Percentiles rank a stretch among this genome's conserved stretches.
phyloP scores from a whole-genome alignment of 2,329 filamentous ascomycete genomes.

The Zasmidium cellare region DNA sequence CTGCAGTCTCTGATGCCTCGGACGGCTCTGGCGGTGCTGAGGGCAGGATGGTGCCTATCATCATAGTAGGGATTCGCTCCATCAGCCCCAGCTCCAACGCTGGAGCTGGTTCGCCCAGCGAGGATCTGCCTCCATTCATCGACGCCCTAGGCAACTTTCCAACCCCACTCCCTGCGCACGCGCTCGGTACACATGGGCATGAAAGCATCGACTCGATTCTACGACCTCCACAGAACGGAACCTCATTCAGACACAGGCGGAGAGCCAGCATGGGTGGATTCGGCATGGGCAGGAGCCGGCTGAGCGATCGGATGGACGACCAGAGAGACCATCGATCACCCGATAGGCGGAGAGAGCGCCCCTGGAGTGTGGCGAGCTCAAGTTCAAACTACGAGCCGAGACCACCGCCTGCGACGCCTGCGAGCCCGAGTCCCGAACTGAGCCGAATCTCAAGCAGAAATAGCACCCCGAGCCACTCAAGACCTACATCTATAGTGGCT shows the following conservation, averaged over 20 bases:
- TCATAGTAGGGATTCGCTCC: slow-evolving; percentile 68
- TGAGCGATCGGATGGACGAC: slow-evolving; percentile 44
- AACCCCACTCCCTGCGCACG: slow-evolving; percentile 35
- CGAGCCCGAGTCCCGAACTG: slow-evolving; percentile 56
- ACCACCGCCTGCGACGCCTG: slow-evolving; percentile 64
- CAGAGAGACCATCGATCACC: slow-evolving; percentile 53
- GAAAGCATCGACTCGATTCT: slow-evolving; percentile 53
- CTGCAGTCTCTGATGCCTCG: slow-evolving; percentile 8
- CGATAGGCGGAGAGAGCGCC: slow-evolving; percentile 40
- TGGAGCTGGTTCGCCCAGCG: slow-evolving; percentile 39
- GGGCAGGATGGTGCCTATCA: slow-evolving; percentile 65
- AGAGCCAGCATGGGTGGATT: slow-evolving; percentile 57
- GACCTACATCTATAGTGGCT: slow-evolving; percentile 34
- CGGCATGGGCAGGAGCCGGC: slow-evolving; percentile 32
- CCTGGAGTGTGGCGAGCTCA: slow-evolving; percentile 37
- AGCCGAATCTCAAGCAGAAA: slow-evolving; percentile 45
- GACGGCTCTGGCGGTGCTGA: slow-evolving; percentile 44
- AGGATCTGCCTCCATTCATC: slow-evolving; percentile 52
- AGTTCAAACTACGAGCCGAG: slow-evolving; percentile 46
- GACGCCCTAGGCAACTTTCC: slow-evolving; percentile 53
- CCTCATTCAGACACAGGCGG: slow-evolving; percentile 55
- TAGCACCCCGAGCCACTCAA: slow-evolving; percentile 34
- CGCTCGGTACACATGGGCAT: slow-evolving; percentile 38
- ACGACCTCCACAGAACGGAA: slow-evolving; percentile 55
- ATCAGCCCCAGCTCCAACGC: slow-evolving; percentile 55